Conservation (phyloP, 1,284 basidiomycete species). For the Amylostereum areolatum region DNA sequence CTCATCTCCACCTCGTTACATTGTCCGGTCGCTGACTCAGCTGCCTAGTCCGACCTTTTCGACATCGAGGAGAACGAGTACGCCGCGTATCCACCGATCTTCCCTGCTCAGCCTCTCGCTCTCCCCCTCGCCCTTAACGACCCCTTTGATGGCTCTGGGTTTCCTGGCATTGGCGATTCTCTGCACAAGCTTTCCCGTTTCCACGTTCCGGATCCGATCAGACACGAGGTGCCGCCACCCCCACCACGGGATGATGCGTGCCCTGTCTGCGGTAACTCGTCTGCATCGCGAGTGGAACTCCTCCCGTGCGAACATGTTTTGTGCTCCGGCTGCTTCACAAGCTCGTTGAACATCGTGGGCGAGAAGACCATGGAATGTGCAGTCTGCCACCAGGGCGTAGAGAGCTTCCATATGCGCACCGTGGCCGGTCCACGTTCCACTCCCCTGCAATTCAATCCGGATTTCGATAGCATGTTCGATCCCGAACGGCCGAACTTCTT, state of each 20-base stretch:
- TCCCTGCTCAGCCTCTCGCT: constrained; percentile 27
- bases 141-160: constrained; percentile 24
- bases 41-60: constrained; percentile 53
- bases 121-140: constrained; percentile 27
- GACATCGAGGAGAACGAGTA: constrained; percentile 69
- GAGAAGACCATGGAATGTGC: constrained; percentile 81
- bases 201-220: constrained; percentile 6
- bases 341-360: constrained; percentile 76
- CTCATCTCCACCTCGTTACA: background rate
- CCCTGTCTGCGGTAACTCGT: constrained; percentile 43
- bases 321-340: constrained; percentile 74
- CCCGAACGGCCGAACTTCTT: no score
- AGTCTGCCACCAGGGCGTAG: constrained; percentile 62
- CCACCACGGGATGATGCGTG: constrained; percentile 10
- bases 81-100: constrained; percentile 42
- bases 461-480: no score
- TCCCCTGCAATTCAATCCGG: no score
- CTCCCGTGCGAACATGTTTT: constrained; percentile 68
- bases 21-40: constrained; percentile 22
- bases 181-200: constrained; percentile 5
- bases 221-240: constrained; percentile 7
- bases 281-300: constrained; percentile 54
- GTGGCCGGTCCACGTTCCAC: constrained; percentile 3
- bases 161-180: constrained; percentile 19
- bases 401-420: constrained; percentile 54